These are phyloP conservation scores for Parasarocladium wereldwijsianum DNA, from an alignment of 2,329 filamentous ascomycete species.

Conservation along the genomic window DNA sequence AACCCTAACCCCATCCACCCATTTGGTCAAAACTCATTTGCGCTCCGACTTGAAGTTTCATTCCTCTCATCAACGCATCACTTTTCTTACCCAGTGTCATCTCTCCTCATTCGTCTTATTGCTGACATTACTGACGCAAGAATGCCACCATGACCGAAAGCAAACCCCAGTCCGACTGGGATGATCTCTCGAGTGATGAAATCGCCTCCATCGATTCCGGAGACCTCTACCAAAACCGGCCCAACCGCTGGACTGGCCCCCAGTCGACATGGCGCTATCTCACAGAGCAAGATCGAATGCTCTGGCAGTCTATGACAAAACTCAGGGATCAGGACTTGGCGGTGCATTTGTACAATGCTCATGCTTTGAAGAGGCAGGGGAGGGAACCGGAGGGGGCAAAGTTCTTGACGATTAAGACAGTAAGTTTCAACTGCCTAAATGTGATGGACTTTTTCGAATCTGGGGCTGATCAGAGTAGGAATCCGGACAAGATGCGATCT, in stretches of 20 bases:
- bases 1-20: too few species aligned
- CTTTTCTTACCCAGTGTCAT: too few species aligned
- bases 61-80: too few species aligned
- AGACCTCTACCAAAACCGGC: conserved; percentile 34
- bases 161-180: conserved; percentile 15
- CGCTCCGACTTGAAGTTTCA: too few species aligned
- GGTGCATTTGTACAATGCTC: conserved; percentile 67
- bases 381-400: conserved; percentile 12
- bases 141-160: conserved; percentile 1
- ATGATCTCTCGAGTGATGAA: conserved; percentile 28
- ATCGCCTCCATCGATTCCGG: conserved; percentile 31
- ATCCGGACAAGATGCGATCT: conserved; percentile 19
- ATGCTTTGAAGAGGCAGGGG: conserved; percentile 41
- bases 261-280: conserved; percentile 50
- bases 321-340: conserved; percentile 52
- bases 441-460: too few species aligned
- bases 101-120: too few species aligned
- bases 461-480: too few species aligned
- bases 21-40: too few species aligned
- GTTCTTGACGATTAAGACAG: conserved; percentile 15
- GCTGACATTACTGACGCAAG: too few species aligned
- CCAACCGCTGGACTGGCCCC: conserved; percentile 60
- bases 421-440: conserved; percentile 8
- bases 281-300: conserved; percentile 46
- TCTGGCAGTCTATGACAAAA: conserved; percentile 48